Evolutionary conservation across 2,329 filamentous ascomycete species (phyloP).

Genomic region (Emergomyces africanus): DNA sequence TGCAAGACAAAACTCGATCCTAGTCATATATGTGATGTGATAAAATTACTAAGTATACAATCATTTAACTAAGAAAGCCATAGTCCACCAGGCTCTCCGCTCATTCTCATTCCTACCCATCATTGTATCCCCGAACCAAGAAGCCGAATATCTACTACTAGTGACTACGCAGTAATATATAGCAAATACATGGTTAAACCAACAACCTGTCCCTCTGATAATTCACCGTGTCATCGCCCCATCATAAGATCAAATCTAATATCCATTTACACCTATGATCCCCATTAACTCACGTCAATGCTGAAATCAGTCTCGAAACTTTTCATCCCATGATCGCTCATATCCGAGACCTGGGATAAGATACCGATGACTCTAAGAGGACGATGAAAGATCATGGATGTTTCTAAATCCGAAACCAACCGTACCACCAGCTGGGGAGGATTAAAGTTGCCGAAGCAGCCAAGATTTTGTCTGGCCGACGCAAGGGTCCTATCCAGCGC

Average conservation of each 20-base stretch:
- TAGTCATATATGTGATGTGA: not conserved
- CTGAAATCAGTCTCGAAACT: not conserved
- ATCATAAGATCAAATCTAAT: too few relatives aligned
- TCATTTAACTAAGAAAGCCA: not conserved
- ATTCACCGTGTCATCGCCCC: too few relatives aligned
- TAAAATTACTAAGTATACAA: not conserved
- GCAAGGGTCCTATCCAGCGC: not conserved
- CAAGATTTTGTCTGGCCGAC: not conserved
- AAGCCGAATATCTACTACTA: too few relatives aligned
- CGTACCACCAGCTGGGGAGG: not conserved
- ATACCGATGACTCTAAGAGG: not conserved
- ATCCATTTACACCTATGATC: too few relatives aligned
- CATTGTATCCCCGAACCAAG: too few relatives aligned
- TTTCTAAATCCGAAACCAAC: not conserved
- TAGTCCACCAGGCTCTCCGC: too few relatives aligned
- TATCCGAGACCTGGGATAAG: not conserved
- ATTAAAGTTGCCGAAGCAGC: too few relatives aligned
- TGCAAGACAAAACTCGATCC: not conserved
- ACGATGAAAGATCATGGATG: not conserved
- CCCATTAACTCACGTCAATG: not conserved
- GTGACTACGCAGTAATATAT: too few relatives aligned
- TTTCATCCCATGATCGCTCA: constrained; percentile 1
- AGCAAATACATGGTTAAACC: too few relatives aligned
- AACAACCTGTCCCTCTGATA: too few relatives aligned
- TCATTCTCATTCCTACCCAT: too few relatives aligned